phyloP scores from a whole-genome alignment of 2,329 filamentous ascomycete genomes.

The Westerdykella ornata region DNA sequence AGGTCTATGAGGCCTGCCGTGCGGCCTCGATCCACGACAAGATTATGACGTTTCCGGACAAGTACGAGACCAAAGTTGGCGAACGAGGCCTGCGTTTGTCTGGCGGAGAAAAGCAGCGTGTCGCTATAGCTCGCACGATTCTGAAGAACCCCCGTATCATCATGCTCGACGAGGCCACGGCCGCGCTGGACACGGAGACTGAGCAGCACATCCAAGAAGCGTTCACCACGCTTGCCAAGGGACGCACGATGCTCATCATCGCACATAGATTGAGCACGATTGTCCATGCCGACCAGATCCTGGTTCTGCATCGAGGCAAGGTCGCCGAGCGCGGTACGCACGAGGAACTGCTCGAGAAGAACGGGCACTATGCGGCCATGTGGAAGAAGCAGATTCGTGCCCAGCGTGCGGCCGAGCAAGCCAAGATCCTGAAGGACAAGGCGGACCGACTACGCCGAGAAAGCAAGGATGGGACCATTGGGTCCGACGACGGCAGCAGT shows the following conservation, averaged over 20 bases:
- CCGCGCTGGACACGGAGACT: slow-evolving; percentile 83
- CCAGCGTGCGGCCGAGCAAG: slow-evolving; percentile 46
- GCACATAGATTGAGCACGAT: slow-evolving; percentile 61
- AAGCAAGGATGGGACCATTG: slow-evolving; percentile 39
- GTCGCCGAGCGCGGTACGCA: slow-evolving; percentile 49
- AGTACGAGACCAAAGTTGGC: slow-evolving; percentile 83
- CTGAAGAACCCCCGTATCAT: slow-evolving; percentile 89
- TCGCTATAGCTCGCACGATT: slow-evolving; percentile 88
- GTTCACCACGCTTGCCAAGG: slow-evolving; percentile 70
- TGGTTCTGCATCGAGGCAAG: slow-evolving; percentile 49
- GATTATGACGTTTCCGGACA: slow-evolving; percentile 80
- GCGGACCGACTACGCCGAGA: slow-evolving; percentile 45
- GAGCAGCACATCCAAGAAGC: slow-evolving; percentile 90
- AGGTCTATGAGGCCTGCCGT: slow-evolving; percentile 73
- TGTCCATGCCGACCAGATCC: slow-evolving; percentile 50
- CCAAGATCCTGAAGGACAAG: slow-evolving; percentile 45
- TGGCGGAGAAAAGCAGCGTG: slow-evolving; percentile 87
- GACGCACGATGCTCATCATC: slow-evolving; percentile 90
- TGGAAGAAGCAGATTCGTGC: slow-evolving; percentile 50
- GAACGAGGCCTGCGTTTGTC: slow-evolving; percentile 81
- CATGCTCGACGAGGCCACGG: slow-evolving; percentile 87
- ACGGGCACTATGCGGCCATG: slow-evolving; percentile 45
- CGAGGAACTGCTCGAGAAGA: slow-evolving; percentile 44
- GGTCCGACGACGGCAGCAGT: slow-evolving; percentile 35
- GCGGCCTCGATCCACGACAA: slow-evolving; percentile 90